These are phyloP conservation scores for Phaeophleospora eucalypticola DNA, from an alignment of 2,329 filamentous ascomycete species.

Conservation along the genomic window DNA sequence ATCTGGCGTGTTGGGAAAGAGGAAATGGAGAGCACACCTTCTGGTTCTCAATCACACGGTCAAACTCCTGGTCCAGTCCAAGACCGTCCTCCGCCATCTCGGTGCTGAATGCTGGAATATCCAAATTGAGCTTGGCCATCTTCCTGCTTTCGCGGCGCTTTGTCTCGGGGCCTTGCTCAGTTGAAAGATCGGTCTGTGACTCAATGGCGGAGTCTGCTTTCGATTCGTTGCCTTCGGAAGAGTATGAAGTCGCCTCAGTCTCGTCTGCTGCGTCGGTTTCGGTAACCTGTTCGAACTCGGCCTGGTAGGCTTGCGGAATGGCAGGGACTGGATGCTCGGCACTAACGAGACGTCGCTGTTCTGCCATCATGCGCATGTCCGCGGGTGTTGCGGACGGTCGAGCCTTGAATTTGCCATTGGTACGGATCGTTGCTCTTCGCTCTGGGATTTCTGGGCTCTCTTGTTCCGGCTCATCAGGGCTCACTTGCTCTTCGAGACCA, in stretches of 20 bases:
- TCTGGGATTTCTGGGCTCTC: slow-evolving; percentile 60
- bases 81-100: slow-evolving; percentile 74
- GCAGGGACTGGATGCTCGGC: slow-evolving; percentile 50
- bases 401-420: slow-evolving; percentile 79
- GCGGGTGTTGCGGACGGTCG: slow-evolving; percentile 82
- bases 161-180: slow-evolving; percentile 16
- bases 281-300: slow-evolving; percentile 15
- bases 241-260: slow-evolving; percentile 19
- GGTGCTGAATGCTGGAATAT: slow-evolving; percentile 69
- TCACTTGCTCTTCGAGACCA: slow-evolving; percentile 15
- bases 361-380: slow-evolving; percentile 79
- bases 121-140: slow-evolving; percentile 46
- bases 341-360: slow-evolving; percentile 79
- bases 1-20: slow-evolving; percentile 8
- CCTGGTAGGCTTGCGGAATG: slow-evolving; percentile 29
- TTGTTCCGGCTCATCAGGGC: slow-evolving; percentile 9
- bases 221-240: slow-evolving; percentile 24
- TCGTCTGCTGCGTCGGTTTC: slow-evolving; percentile 19
- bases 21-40: slow-evolving; percentile 65
- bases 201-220: slow-evolving; percentile 27
- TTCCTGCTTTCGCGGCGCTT: slow-evolving; percentile 20
- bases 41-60: slow-evolving; percentile 90
- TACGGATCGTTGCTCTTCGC: slow-evolving; percentile 80
- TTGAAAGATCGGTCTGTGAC: background rate
- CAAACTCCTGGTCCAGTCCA: slow-evolving; percentile 87